Evolutionary conservation across 495 filamentous ascomycete species (phyloP).

Genomic region (Penicillium daleae): DNA sequence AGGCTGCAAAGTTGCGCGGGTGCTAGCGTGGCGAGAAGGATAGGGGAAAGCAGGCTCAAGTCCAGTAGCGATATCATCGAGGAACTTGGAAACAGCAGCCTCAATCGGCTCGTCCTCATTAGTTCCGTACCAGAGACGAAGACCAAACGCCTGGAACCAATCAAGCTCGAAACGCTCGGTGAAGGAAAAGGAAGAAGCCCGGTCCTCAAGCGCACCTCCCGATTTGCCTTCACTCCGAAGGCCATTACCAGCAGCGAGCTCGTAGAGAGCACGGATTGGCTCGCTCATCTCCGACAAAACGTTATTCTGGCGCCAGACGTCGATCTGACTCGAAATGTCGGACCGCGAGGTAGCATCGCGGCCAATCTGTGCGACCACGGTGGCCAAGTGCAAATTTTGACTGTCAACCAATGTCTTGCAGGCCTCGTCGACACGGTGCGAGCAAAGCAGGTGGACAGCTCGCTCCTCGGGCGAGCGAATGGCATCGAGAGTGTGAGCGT

Average conservation of each 20-base stretch:
- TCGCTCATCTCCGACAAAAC: conserved; percentile 85
- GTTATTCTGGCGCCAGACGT: conserved; percentile 79
- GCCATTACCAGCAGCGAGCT: conserved; percentile 84
- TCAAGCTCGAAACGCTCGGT: conserved; percentile 80
- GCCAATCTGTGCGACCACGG: conserved; percentile 78
- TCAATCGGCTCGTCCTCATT: conserved; percentile 67
- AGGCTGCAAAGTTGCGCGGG: conserved; percentile 53
- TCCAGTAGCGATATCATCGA: conserved; percentile 66
- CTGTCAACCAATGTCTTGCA: conserved; percentile 75
- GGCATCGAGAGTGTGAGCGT: conserved; percentile 51
- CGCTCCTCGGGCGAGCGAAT: conserved; percentile 72
- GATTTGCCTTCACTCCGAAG: conserved; percentile 75
- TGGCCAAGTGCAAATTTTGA: conserved; percentile 78
- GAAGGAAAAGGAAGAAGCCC: conserved; percentile 73
- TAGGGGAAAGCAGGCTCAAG: conserved; percentile 61
- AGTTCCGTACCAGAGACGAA: conserved; percentile 85
- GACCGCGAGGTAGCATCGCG: conserved; percentile 63
- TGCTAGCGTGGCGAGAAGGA: conserved; percentile 61
- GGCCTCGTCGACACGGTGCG: conserved; percentile 76
- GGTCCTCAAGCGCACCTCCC: conserved; percentile 69
- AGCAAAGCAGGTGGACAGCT: conserved; percentile 77
- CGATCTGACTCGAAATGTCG: conserved; percentile 76
- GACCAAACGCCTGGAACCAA: conserved; percentile 90
- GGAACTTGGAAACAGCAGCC: conserved; percentile 69
- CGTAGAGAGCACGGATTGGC: conserved; percentile 83